Base-by-base conservation (phyloP, 2,329 filamentous ascomycete species). In the Myriangium duriaei region DNA sequence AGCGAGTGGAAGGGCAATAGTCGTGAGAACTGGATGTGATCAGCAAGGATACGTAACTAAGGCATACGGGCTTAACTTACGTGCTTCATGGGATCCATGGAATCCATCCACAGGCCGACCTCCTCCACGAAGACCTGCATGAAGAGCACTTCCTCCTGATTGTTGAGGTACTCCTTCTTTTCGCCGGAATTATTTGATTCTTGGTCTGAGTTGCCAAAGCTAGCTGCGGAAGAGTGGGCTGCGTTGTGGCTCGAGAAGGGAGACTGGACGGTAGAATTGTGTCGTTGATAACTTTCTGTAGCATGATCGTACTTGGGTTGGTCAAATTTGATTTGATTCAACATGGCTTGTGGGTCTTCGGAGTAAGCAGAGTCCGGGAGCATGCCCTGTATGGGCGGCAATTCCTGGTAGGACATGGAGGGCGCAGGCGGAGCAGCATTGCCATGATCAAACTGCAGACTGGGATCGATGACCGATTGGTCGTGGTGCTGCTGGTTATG, bases 81-180 rank as follows among this genome's bases (percentile, higher is more conserved):
- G 54, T 92, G 82, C 61, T 88, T 88, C 47, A 79, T 71, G 21
- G 76, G 71, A 61, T 93, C 84, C 65, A 95, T 76, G 30, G 78
- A 83, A 59, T 95, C 88, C 83, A 96, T 93, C 85, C 88, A 95
- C 3, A 85, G 60, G 1, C 81, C 86, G 2, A 96, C 83, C 47
- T 94, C 81, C 51, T 92, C 81, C 5, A 92, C 79, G 55, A 93
- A 96, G 0, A 86, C 78, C 56, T 93, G 84, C 79, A 95, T 84
- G 53, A 86, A 86, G n/a, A 79, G 63, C 0, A 91, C 72, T 54
- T 94, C 85, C 41, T 93, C 82, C 7, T 77, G 72, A 3, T 74
- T 75, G 46, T 74, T 77, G 32, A 94, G 67, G 48, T 74, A 83
- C 36, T 81, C 72, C 26, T 74, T 63, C 18, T 61, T 59, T 36